Base-by-base conservation (phyloP, 2,329 filamentous ascomycete genomes). In the Calycina herbarum region DNA sequence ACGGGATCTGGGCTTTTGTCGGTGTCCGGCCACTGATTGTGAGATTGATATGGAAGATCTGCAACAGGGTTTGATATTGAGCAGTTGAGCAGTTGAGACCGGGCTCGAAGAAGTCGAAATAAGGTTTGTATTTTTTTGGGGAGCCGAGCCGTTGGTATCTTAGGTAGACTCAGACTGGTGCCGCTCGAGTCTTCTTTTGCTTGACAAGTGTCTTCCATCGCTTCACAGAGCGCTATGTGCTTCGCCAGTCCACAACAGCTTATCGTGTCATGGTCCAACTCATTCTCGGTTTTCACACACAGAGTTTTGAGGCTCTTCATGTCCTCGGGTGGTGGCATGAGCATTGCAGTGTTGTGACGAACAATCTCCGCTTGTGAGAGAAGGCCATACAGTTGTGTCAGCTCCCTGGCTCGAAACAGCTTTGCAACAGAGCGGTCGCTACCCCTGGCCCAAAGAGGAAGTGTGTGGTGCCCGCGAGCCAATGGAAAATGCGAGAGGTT, bases 401-500 rank as follows among this genome's bases (percentile, higher is more conserved):
- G 10, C 13, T n/a, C 54, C 54, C 54, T 35, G 54, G 1, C 8
- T 17, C 29, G 54, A 57, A 57, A 57, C 54, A n/a, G 13, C 54
- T 33, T 57, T 57, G 27, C 17, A 17, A 57, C 54, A 57, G 48
- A 29, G 10, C 15, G 27, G 20, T 57, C 11, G 13, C 27, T 31
- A n/a, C 54, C 54, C 54, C 54, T 57, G 54, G 8, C 54, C 54
- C 54, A 35, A 33, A 33, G 11, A 57, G 54, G 54, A 29, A 35
- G 45, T 11, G 20, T 24, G 45, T 51, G 45, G 45, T 51, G n/a
- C n/a, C 27, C n/a, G n/a, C n/a, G 45, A 51, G 45, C 45, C 45
- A 51, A 51, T 51, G 2, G 45, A 51, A 24, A 24, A 45, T 1
- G 42, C 42, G 45, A 24, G n/a, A 24, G 6, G 8, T 27, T 51